phyloP scores from a whole-genome alignment of 116 monocot species.

The Iris pallida region DNA sequence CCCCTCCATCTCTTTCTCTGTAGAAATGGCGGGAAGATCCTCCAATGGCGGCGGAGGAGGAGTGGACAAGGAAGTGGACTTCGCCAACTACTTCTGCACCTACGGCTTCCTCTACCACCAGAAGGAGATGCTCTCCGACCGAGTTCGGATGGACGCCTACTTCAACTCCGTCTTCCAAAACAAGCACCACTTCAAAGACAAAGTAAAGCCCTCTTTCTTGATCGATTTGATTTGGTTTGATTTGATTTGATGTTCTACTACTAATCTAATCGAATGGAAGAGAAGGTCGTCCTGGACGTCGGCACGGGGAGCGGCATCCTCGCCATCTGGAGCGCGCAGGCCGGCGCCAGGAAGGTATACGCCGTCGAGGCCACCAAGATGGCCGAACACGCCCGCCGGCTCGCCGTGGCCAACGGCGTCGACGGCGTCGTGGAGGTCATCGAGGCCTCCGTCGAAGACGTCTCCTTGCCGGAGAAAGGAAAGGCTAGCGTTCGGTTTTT shows the following conservation, averaged over 20 bases:
- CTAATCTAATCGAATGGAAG: no score
- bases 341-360: constrained; percentile 87
- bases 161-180: constrained; percentile 77
- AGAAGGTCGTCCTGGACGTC: constrained; percentile 72
- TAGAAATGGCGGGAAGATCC: no score
- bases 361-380: constrained; percentile 98
- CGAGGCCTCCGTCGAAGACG: constrained; percentile 85
- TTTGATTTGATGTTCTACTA: no score
- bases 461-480: constrained; percentile 84
- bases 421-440: constrained; percentile 76
- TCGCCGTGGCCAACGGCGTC: constrained; percentile 61
- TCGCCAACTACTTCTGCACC: constrained; percentile 98
- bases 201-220: constrained; percentile 36
- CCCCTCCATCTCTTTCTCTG: no score
- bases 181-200: constrained; percentile 71
- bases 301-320: constrained; percentile 97
- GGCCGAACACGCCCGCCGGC: constrained; percentile 82
- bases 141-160: constrained; percentile 96
- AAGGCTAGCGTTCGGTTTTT: no score
- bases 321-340: constrained; percentile 96
- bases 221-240: no score
- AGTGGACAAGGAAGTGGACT: constrained; percentile 86
- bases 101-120: constrained; percentile 94
- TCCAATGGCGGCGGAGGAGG: no score
- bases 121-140: constrained; percentile 98